phyloP scores from a whole-genome alignment of 2,329 filamentous ascomycete species.

The Trichoderma sp. region DNA sequence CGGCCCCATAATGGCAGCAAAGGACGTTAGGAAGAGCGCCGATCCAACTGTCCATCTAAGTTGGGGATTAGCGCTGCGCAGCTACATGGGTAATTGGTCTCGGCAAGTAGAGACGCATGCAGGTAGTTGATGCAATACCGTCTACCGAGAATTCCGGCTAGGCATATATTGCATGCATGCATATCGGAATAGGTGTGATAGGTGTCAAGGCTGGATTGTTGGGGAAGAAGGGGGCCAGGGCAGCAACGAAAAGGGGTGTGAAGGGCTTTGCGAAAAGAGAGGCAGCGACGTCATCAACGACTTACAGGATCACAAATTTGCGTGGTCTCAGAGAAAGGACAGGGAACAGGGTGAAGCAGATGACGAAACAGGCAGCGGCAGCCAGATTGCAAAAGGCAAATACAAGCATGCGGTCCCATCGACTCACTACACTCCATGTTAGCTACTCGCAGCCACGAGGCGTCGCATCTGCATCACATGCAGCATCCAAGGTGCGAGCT shows the following conservation, averaged over 20 bases:
- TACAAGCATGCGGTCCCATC: conserved; percentile 92
- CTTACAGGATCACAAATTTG: conserved; percentile 97
- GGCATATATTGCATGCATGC: conserved; percentile 16
- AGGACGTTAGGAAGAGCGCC: conserved; percentile 82
- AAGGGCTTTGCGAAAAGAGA: conserved; percentile 13
- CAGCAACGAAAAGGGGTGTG: background rate
- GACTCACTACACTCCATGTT: conserved; percentile 67
- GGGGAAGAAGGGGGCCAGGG: conserved; percentile 6
- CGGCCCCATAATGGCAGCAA: conserved; percentile 92
- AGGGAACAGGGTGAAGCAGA: conserved; percentile 88
- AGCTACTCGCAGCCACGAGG: conserved; percentile 32
- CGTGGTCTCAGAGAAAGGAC: conserved; percentile 74
- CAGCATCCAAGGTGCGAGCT: conserved; percentile 35
- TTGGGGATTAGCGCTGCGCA: conserved; percentile 27
- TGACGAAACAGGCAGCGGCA: conserved; percentile 85
- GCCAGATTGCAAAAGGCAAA: conserved; percentile 89
- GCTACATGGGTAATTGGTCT: background rate
- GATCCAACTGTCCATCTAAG: conserved; percentile 92
- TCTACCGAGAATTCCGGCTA: conserved; percentile 10
- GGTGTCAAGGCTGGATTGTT: conserved; percentile 1
- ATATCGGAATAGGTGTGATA: conserved; percentile 8
- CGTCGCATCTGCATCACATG: conserved; percentile 37
- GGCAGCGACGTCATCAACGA: conserved; percentile 35
- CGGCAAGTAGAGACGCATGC: conserved; percentile 14
- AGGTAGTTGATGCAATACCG: conserved; percentile 4